Conservation (phyloP, 495 filamentous ascomycete species). For the Pseudomonodictys pantanalensis region DNA sequence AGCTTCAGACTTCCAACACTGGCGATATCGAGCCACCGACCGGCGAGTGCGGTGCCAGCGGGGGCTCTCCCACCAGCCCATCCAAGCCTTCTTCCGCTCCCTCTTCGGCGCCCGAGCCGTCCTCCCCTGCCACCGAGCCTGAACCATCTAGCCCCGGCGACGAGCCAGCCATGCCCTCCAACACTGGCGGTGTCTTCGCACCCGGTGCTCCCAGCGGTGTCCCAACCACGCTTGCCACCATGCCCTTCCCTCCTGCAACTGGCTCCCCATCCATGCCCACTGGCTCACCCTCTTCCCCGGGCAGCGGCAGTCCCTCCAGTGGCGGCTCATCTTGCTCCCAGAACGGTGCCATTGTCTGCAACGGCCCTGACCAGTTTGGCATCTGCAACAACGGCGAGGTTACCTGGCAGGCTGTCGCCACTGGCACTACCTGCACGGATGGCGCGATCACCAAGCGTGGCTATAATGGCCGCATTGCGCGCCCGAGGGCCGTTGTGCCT, state of each 20-base stretch:
- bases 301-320: slow-evolving; percentile 6
- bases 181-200: slow-evolving; percentile 31
- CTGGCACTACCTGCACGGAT: slow-evolving; percentile 37
- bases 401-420: slow-evolving; percentile 35
- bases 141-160: background rate
- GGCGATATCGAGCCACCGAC: slow-evolving; percentile 5
- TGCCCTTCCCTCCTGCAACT: slow-evolving; percentile 3
- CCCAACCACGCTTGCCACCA: slow-evolving; percentile 20
- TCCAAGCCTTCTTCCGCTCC: slow-evolving; percentile 7
- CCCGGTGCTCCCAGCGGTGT: slow-evolving; percentile 17
- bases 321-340: slow-evolving; percentile 25
- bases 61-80: background rate
- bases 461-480: slow-evolving; percentile 16
- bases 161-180: background rate
- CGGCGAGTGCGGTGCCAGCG: slow-evolving; percentile 23
- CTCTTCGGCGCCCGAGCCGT: background rate
- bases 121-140: background rate
- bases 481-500: slow-evolving; percentile 6
- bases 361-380: slow-evolving; percentile 33
- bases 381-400: slow-evolving; percentile 37
- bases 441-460: slow-evolving; percentile 27
- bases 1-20: slow-evolving; percentile 3
- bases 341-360: slow-evolving; percentile 34
- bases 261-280: slow-evolving; percentile 16
- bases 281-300: slow-evolving; percentile 14